Conservation (phyloP, 768 basidiomycete genomes). For the Rhodotorula toruloides region DNA sequence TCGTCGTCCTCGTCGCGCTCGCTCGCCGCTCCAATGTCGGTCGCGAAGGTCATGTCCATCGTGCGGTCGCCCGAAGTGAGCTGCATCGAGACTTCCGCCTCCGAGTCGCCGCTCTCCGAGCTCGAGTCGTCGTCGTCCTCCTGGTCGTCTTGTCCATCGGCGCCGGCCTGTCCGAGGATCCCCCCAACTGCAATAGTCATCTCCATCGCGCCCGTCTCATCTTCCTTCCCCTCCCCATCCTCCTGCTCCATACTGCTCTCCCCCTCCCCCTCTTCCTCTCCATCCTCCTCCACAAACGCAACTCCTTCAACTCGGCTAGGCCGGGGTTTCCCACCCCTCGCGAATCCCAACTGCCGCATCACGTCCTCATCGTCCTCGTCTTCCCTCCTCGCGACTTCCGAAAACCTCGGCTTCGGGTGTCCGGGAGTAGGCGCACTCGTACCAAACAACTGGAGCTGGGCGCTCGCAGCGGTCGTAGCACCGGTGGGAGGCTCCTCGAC, state of each 20-base stretch:
- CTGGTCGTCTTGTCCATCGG: neutral
- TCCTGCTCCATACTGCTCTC: slow-evolving; percentile 22
- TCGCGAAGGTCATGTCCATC: slow-evolving; percentile 13
- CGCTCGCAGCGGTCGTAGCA: neutral
- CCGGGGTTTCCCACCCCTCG: slow-evolving; percentile 20
- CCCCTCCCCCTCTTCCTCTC: slow-evolving; percentile 19
- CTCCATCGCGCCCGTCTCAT: slow-evolving; percentile 27
- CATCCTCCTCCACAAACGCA: slow-evolving; percentile 6
- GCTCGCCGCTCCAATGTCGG: neutral
- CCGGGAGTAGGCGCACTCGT: no score
- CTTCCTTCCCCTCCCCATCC: slow-evolving; percentile 16
- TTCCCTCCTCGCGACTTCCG: slow-evolving; percentile 24
- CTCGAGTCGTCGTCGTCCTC: slow-evolving; percentile 36
- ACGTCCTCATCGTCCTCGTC: slow-evolving; percentile 37
- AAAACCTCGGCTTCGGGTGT: slow-evolving; percentile 25
- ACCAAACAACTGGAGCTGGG: neutral
- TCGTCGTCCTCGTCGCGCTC: neutral
- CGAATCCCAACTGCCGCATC: slow-evolving; percentile 25
- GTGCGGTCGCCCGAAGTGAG: slow-evolving; percentile 21
- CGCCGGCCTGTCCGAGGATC: neutral
- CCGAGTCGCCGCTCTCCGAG: no score
- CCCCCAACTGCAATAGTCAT: slow-evolving; percentile 27
- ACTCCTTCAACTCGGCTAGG: slow-evolving; percentile 26
- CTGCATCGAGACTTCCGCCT: slow-evolving; percentile 34
- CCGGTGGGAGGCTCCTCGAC: neutral